Percentiles rank a stretch among this genome's conserved stretches.
These are phyloP conservation scores for Starmerella apicola DNA, from an alignment of 805 yeast species.

Conservation along the genomic window DNA sequence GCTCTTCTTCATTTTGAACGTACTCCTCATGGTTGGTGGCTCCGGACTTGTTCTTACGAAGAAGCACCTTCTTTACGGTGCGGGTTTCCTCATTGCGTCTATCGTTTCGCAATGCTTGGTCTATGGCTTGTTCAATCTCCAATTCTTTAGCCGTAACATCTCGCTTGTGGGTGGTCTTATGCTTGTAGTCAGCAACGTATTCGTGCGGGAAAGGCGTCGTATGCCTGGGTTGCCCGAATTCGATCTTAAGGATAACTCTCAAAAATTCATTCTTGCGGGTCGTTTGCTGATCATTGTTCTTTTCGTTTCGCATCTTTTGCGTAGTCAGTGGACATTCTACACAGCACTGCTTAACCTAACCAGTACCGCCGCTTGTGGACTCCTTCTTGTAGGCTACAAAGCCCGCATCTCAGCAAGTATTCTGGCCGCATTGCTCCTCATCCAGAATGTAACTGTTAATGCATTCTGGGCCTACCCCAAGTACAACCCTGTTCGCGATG, in stretches of 20 bases:
- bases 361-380: constrained; percentile 57
- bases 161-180: constrained; percentile 87
- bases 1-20: constrained; percentile 52
- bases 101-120: constrained; percentile 74
- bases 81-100: constrained; percentile 54
- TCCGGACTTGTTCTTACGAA: constrained; percentile 60
- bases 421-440: constrained; percentile 52
- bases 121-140: constrained; percentile 74
- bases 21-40: constrained; percentile 58
- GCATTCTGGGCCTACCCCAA: constrained; percentile 75
- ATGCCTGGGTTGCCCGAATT: constrained; percentile 70
- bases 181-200: constrained; percentile 74
- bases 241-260: constrained; percentile 56
- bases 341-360: constrained; percentile 52
- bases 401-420: constrained; percentile 73
- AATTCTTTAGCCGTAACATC: constrained; percentile 73
- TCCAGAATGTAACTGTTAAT: constrained; percentile 69
- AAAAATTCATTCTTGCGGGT: constrained; percentile 76
- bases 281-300: constrained; percentile 72
- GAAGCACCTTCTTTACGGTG: constrained; percentile 56
- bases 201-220: constrained; percentile 55
- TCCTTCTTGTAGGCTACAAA: constrained; percentile 84
- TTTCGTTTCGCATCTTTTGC: constrained; percentile 72
- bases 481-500: constrained; percentile 71
- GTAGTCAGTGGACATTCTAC: constrained; percentile 52